These are phyloP conservation scores for Kwoniella europaea DNA, from an alignment of 768 basidiomycete genomes.

Conservation along the genomic window DNA sequence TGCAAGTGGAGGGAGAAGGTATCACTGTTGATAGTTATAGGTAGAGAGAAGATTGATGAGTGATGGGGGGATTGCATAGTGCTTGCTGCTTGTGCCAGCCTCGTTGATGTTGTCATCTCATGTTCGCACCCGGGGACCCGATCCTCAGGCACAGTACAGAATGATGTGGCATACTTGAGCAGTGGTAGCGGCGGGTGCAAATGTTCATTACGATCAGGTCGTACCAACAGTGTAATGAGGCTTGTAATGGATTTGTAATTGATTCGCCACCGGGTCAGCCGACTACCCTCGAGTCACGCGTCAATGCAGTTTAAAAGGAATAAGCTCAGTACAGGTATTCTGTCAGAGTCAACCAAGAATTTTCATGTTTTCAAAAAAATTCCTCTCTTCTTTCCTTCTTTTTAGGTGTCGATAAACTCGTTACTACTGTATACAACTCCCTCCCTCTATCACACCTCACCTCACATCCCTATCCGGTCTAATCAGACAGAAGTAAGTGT, in stretches of 20 bases:
- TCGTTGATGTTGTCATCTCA: neutral
- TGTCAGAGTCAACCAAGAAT: neutral
- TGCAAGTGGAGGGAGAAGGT: neutral
- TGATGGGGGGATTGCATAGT: neutral
- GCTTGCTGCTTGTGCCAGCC: neutral
- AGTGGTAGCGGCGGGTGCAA: neutral
- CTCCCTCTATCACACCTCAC: slow-evolving; percentile 10
- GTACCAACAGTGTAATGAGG: too few relatives aligned
- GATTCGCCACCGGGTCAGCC: slow-evolving; percentile 9
- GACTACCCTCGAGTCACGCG: neutral
- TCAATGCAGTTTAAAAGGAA: neutral
- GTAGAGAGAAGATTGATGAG: neutral
- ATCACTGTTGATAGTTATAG: neutral
- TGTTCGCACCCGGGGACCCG: slow-evolving; percentile 5
- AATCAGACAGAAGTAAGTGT: slow-evolving; percentile 10
- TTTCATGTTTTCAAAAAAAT: slow-evolving; percentile 7
- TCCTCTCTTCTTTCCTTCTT: slow-evolving; percentile 6
- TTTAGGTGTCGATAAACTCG: slow-evolving; percentile 13
- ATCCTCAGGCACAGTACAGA: slow-evolving; percentile 5
- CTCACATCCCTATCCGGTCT: neutral
- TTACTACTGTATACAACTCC: neutral
- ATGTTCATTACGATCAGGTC: neutral
- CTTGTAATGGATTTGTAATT: slow-evolving; percentile 4
- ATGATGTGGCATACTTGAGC: neutral
- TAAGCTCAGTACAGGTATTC: neutral